A percentile compares a stretch with the other conserved stretches of the same genome.
phyloP scores from a whole-genome alignment of 2,329 filamentous ascomycete genomes.

The Phyllosticta citriasiana region DNA sequence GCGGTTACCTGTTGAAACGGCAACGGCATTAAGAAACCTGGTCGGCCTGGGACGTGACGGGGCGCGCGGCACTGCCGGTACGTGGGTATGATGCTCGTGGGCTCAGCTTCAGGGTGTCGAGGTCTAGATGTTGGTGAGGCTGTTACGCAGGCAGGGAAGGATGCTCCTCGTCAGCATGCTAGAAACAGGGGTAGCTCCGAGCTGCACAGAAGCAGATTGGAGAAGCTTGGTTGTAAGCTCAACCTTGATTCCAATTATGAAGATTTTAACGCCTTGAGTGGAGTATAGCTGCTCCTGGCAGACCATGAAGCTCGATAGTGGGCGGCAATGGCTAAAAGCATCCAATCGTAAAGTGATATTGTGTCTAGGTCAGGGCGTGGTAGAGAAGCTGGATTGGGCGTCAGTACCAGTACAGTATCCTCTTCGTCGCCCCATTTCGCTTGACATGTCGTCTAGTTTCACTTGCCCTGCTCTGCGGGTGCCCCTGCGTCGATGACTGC shows the following conservation, averaged over 20 bases:
- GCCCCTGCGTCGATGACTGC: neutral
- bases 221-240: neutral
- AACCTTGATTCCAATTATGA: neutral
- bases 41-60: neutral
- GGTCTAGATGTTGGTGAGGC: neutral
- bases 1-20: neutral
- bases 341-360: neutral
- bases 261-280: neutral
- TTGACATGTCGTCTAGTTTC: neutral
- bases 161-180: neutral
- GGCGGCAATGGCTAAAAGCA: neutral
- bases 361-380: neutral
- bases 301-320: neutral
- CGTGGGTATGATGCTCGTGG: neutral
- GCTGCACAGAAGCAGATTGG: neutral
- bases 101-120: neutral
- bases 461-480: neutral
- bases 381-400: neutral
- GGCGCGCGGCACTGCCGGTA: neutral
- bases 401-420: neutral
- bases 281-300: neutral
- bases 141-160: neutral
- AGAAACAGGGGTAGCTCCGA: neutral
- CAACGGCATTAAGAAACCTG: neutral
- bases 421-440: neutral